Evolutionary conservation across 345 rosid species (phyloP).

Genomic region (Hypericum androsaemum): DNA sequence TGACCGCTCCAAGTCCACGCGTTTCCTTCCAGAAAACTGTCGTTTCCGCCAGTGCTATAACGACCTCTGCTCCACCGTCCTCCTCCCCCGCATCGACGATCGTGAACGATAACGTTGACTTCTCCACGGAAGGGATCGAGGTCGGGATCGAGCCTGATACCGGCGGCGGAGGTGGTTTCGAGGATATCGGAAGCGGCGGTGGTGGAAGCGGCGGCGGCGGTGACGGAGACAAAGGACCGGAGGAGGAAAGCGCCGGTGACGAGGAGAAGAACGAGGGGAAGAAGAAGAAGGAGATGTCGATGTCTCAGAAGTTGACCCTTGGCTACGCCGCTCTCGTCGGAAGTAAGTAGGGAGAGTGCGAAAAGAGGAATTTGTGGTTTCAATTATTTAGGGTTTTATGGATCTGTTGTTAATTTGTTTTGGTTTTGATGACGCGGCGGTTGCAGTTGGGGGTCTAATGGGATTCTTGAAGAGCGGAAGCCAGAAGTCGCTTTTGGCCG

Average conservation of each 20-base stretch:
- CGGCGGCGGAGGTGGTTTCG: conserved; percentile 14
- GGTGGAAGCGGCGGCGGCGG: conserved; percentile 16
- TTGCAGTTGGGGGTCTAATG: conserved; percentile 75
- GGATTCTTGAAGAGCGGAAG: conserved; percentile 84
- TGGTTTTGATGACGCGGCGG: background rate
- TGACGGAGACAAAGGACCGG: conserved; percentile 17
- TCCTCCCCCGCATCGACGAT: conserved; percentile 19
- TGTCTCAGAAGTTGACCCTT: conserved; percentile 59
- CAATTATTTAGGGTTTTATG: background rate
- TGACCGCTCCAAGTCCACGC: background rate
- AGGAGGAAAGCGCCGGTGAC: conserved; percentile 27
- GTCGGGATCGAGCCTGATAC: conserved; percentile 16
- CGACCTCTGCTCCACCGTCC: conserved; percentile 19
- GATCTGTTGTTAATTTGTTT: background rate
- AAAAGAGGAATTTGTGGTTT: too few relatives aligned
- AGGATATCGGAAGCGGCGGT: conserved; percentile 10
- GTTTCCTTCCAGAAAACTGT: conserved; percentile 7
- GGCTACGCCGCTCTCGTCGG: conserved; percentile 62
- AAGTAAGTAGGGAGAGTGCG: conserved; percentile 25
- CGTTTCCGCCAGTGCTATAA: conserved; percentile 9
- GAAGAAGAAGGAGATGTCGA: conserved; percentile 39
- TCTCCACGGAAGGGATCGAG: conserved; percentile 17
- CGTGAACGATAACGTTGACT: conserved; percentile 14
- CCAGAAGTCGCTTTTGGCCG: conserved; percentile 69
- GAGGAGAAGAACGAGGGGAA: conserved; percentile 20